Percentiles rank a stretch among this genome's conserved stretches.
phyloP scores from a whole-genome alignment of 1,139 yeast genomes.

The Yarrowia galli region DNA sequence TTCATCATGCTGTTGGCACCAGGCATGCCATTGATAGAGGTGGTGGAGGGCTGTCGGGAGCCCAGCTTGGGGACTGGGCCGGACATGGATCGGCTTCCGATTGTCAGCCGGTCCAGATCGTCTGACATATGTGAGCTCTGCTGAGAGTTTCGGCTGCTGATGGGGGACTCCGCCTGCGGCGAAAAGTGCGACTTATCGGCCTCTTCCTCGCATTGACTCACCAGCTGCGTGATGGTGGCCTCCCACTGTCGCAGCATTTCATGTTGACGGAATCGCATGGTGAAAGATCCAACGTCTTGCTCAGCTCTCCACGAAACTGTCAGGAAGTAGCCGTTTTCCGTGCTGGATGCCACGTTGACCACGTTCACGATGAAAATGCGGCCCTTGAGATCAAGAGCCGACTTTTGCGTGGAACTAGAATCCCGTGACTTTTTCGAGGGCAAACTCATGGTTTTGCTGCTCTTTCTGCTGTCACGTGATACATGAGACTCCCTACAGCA shows the following conservation, averaged over 20 bases:
- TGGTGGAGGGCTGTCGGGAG: slow-evolving; percentile 29
- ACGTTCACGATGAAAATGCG: slow-evolving; percentile 54
- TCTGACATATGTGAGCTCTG: slow-evolving; percentile 36
- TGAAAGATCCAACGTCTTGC: slow-evolving; percentile 49
- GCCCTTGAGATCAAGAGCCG: slow-evolving; percentile 52
- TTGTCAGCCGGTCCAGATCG: slow-evolving; percentile 40
- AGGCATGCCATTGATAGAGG: slow-evolving; percentile 25
- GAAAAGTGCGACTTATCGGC: slow-evolving; percentile 21
- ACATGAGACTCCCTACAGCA: slow-evolving; percentile 65
- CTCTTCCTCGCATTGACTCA: slow-evolving; percentile 34
- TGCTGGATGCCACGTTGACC: slow-evolving; percentile 48
- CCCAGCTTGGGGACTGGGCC: slow-evolving; percentile 34
- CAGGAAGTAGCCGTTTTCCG: slow-evolving; percentile 47
- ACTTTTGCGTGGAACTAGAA: background rate
- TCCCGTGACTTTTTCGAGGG: slow-evolving; percentile 46
- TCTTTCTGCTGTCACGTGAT: slow-evolving; percentile 44
- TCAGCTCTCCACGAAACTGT: slow-evolving; percentile 52
- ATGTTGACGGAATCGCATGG: too few species aligned
- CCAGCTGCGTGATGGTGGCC: slow-evolving; percentile 47
- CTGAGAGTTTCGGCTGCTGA: slow-evolving; percentile 38
- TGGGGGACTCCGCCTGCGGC: slow-evolving; percentile 36
- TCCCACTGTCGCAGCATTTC: slow-evolving; percentile 51
- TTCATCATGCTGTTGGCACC: slow-evolving; percentile 18
- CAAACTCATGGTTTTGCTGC: slow-evolving; percentile 45
- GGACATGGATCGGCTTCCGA: slow-evolving; percentile 23